These are phyloP conservation scores for Scheffersomyces stipitis DNA, from an alignment of 805 yeast species.

Conservation along the genomic window DNA sequence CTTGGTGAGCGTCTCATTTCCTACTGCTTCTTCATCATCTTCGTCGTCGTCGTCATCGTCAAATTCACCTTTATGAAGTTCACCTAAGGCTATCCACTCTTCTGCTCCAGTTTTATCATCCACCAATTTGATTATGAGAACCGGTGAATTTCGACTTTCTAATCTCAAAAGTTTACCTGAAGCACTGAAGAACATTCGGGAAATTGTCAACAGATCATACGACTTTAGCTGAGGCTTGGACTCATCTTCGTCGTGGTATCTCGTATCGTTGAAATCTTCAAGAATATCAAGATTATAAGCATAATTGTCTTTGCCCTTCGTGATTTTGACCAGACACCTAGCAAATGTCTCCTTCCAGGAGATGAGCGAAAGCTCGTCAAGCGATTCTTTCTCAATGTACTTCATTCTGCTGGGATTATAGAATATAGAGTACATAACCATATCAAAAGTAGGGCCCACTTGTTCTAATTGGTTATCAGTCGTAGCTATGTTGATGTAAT, in stretches of 20 bases:
- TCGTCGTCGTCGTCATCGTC: conserved; percentile 11
- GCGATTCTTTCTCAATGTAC: conserved; percentile 21
- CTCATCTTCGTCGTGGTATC: conserved; percentile 64
- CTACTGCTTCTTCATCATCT: conserved; percentile 7
- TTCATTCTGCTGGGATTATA: conserved; percentile 50
- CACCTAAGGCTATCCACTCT: conserved; percentile 23
- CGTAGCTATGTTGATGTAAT: conserved; percentile 30
- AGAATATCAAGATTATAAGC: conserved; percentile 45
- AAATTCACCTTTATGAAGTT: conserved; percentile 14
- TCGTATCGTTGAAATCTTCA: conserved; percentile 66
- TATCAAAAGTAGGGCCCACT: conserved; percentile 61
- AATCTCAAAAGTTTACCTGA: conserved; percentile 65
- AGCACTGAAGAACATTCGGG: conserved; percentile 63
- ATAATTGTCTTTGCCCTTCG: conserved; percentile 28
- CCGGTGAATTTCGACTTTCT: conserved; percentile 64
- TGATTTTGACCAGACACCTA: conserved; percentile 47
- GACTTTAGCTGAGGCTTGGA: conserved; percentile 35
- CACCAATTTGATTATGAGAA: conserved; percentile 56
- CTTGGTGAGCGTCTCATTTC: conserved; percentile 6
- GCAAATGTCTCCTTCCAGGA: conserved; percentile 77
- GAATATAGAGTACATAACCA: conserved; percentile 62
- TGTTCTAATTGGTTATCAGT: conserved; percentile 10
- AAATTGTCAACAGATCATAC: conserved; percentile 42
- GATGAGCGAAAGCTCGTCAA: conserved; percentile 37
- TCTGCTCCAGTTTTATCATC: conserved; percentile 4